These are phyloP conservation scores for Amanita rimosa DNA, from an alignment of 768 basidiomycete genomes.

Conservation along the genomic window DNA sequence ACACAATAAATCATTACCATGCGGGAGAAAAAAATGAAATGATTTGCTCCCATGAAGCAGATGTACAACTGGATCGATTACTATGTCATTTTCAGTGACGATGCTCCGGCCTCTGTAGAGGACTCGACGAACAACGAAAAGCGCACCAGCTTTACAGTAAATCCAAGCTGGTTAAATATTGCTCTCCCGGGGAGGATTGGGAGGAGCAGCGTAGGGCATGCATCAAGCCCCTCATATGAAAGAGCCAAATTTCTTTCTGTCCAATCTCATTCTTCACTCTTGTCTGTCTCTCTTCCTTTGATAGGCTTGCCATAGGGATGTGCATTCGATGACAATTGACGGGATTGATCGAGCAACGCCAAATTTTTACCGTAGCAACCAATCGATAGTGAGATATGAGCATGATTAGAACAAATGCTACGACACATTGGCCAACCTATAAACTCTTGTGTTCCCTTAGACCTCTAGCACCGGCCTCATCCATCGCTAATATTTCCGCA, in stretches of 20 bases:
- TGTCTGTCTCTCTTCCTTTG: neutral
- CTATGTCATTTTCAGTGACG: slow-evolving; percentile 45
- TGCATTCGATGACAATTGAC: too few relatives aligned
- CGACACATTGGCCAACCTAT: neutral
- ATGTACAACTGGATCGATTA: slow-evolving; percentile 86
- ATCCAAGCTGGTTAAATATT: slow-evolving; percentile 71
- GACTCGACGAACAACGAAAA: slow-evolving; percentile 18
- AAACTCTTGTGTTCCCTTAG: slow-evolving; percentile 10
- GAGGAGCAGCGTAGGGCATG: slow-evolving; percentile 69
- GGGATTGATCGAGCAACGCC: too few relatives aligned
- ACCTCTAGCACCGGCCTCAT: slow-evolving; percentile 47
- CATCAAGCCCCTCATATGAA: slow-evolving; percentile 9
- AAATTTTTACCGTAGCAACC: neutral
- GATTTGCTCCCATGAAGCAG: slow-evolving; percentile 39
- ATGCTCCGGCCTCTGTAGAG: slow-evolving; percentile 21
- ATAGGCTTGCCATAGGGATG: neutral
- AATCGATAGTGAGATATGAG: too few relatives aligned
- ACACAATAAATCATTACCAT: too few relatives aligned
- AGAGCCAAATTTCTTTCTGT: neutral
- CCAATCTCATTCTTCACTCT: neutral
- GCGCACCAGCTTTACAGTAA: slow-evolving; percentile 55
- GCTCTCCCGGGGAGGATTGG: slow-evolving; percentile 65
- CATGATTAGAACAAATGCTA: neutral
- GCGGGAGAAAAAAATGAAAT: too few relatives aligned
- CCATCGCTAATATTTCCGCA: slow-evolving; percentile 53